Evolutionary conservation across 2,329 filamentous ascomycete genomes (phyloP).

Genomic region (Fusarium denticulatum): DNA sequence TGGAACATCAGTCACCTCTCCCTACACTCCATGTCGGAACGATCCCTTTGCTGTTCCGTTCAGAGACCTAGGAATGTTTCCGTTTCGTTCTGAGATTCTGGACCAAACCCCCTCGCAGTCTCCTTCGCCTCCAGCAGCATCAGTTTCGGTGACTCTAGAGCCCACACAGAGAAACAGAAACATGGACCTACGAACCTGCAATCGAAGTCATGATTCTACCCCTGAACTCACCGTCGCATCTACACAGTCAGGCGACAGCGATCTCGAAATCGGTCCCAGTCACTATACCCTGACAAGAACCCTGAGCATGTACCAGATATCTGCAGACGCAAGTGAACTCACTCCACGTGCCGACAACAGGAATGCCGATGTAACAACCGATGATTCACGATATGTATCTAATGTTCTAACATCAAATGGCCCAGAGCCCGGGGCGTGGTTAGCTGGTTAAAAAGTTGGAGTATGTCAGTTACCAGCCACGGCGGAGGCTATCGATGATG

Average conservation of each 20-base stretch:
- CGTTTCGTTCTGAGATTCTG: not conserved
- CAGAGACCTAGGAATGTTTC: not conserved
- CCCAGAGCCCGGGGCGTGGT: constrained; percentile 19
- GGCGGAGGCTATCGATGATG: not conserved
- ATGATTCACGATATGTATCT: not conserved
- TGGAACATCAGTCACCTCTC: not conserved
- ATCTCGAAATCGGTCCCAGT: not conserved
- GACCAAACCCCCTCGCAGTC: not conserved
- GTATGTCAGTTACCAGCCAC: not conserved
- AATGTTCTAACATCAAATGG: not conserved
- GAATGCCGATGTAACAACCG: constrained; percentile 10
- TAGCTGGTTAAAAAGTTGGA: constrained; percentile 8
- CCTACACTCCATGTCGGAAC: not conserved
- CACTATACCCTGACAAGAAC: not conserved
- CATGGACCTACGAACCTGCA: not conserved
- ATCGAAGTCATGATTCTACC: not conserved
- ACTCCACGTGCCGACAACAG: not conserved
- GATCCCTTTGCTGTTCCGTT: not conserved
- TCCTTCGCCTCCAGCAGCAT: not conserved
- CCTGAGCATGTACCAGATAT: not conserved
- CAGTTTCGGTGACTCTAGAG: not conserved
- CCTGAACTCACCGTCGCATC: constrained; percentile 19
- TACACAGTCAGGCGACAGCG: not conserved
- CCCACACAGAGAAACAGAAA: not conserved
- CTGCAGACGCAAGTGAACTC: not conserved